A percentile compares a stretch with the other conserved stretches of the same genome.
Evolutionary conservation across 2,329 filamentous ascomycete genomes (phyloP).

Genomic region (Sarocladium kiliense): DNA sequence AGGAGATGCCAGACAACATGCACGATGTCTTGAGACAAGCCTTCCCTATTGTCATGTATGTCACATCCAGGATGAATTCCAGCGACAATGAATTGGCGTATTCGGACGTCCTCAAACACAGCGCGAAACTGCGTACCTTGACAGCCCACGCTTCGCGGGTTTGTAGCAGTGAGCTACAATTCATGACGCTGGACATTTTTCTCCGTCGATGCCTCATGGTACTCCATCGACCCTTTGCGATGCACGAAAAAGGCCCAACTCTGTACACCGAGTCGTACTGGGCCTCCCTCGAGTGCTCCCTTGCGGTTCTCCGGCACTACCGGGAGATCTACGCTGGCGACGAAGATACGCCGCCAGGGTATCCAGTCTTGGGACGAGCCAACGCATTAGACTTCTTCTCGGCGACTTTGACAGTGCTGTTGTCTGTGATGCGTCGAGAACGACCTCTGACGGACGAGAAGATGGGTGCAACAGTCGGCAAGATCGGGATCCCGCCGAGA

Average conservation of each 20-base stretch:
- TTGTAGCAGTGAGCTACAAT: slow-evolving; percentile 24
- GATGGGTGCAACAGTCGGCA: slow-evolving; percentile 16
- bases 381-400: slow-evolving; percentile 32
- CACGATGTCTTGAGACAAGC: slow-evolving; percentile 26
- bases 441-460: slow-evolving; percentile 24
- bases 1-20: slow-evolving; percentile 19
- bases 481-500: slow-evolving; percentile 23
- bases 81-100: slow-evolving; percentile 25
- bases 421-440: slow-evolving; percentile 29
- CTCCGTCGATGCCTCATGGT: slow-evolving; percentile 30
- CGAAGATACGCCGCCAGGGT: slow-evolving; percentile 13
- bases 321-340: slow-evolving; percentile 28
- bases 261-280: slow-evolving; percentile 30
- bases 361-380: slow-evolving; percentile 26
- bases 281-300: slow-evolving; percentile 30
- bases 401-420: slow-evolving; percentile 25
- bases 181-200: slow-evolving; percentile 29
- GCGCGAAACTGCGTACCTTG: slow-evolving; percentile 25
- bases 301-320: slow-evolving; percentile 29
- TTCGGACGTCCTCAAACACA: slow-evolving; percentile 26
- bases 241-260: slow-evolving; percentile 25
- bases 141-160: slow-evolving; percentile 24
- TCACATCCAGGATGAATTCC: slow-evolving; percentile 27
- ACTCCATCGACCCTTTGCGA: slow-evolving; percentile 28
- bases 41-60: slow-evolving; percentile 24